A percentile compares a stretch with the other conserved stretches of the same genome.
Evolutionary conservation across 495 filamentous ascomycete species (phyloP).

Genomic region (Penicillium samsonianum): DNA sequence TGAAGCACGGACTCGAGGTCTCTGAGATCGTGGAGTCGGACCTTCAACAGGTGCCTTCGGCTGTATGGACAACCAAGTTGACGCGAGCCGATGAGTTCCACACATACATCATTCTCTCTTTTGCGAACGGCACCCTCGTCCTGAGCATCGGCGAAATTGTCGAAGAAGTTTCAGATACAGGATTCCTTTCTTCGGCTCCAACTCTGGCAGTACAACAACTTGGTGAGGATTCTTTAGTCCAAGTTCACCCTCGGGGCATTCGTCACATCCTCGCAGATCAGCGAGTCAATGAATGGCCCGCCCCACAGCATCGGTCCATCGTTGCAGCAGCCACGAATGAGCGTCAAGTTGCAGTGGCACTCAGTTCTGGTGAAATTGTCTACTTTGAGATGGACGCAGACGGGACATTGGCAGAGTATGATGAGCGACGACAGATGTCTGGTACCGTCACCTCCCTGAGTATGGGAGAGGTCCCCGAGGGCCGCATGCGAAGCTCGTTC

Average conservation of each 20-base stretch:
- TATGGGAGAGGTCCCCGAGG: slow-evolving; percentile 90
- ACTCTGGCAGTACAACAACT: slow-evolving; percentile 93
- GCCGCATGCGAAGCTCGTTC: slow-evolving; percentile 80
- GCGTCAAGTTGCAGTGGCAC: slow-evolving; percentile 86
- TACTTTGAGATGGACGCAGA: slow-evolving; percentile 97
- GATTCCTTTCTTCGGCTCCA: slow-evolving; percentile 81
- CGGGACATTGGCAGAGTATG: slow-evolving; percentile 87
- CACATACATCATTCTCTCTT: slow-evolving; percentile 72
- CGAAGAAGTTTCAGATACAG: slow-evolving; percentile 89
- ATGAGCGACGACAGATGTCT: slow-evolving; percentile 93
- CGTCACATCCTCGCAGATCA: slow-evolving; percentile 80
- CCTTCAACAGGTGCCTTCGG: slow-evolving; percentile 78
- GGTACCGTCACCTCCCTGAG: slow-evolving; percentile 93
- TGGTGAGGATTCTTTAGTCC: slow-evolving; percentile 87
- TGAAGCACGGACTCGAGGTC: slow-evolving; percentile 91
- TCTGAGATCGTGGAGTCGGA: slow-evolving; percentile 93
- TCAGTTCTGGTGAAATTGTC: slow-evolving; percentile 93
- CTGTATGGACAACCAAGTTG: slow-evolving; percentile 94
- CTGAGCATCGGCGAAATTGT: slow-evolving; percentile 95
- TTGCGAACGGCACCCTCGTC: slow-evolving; percentile 74
- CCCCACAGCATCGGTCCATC: slow-evolving; percentile 90
- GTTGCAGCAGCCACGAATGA: slow-evolving; percentile 95
- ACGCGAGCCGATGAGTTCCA: slow-evolving; percentile 82
- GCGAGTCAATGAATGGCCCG: slow-evolving; percentile 90
- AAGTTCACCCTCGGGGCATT: slow-evolving; percentile 94